A percentile compares a stretch with the other conserved stretches of the same genome.
Conservation (phyloP, 2,329 filamentous ascomycete genomes). For the Alternaria angustiovoidea region DNA sequence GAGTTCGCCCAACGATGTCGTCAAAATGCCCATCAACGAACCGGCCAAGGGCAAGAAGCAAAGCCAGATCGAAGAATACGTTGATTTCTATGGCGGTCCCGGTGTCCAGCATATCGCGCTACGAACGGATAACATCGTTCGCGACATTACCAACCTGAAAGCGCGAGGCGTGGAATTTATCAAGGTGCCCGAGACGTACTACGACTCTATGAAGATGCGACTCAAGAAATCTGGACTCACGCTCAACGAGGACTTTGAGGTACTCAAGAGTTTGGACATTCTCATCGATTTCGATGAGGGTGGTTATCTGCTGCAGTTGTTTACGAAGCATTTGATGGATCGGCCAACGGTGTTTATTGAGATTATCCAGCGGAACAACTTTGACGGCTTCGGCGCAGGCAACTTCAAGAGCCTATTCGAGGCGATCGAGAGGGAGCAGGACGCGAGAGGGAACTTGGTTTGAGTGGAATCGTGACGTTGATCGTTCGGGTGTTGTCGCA, state of each 20-base stretch:
- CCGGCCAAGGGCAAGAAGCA: conserved; percentile 89
- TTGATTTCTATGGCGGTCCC: conserved; percentile 87
- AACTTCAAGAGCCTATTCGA: conserved; percentile 97
- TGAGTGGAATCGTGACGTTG: conserved; percentile 11
- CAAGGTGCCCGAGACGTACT: conserved; percentile 85
- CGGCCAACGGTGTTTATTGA: conserved; percentile 95
- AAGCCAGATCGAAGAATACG: conserved; percentile 88
- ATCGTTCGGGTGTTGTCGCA: conserved; percentile 1
- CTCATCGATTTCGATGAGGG: conserved; percentile 94
- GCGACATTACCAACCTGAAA: conserved; percentile 77
- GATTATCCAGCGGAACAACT: conserved; percentile 92
- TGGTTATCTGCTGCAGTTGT: conserved; percentile 77
- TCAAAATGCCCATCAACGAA: conserved; percentile 99
- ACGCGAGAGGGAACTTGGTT: conserved; percentile 77
- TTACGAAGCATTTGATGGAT: conserved; percentile 82
- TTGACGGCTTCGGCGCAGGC: conserved; percentile 90
- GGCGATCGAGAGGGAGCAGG: conserved; percentile 94
- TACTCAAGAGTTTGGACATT: conserved; percentile 79
- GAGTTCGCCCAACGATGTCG: conserved; percentile 81
- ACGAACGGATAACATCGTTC: conserved; percentile 80
- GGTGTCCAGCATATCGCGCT: conserved; percentile 96
- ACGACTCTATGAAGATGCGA: conserved; percentile 76
- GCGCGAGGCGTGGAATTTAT: conserved; percentile 95
- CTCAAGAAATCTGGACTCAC: conserved; percentile 68
- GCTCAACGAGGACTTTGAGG: conserved; percentile 81